Conservation (phyloP, 495 filamentous ascomycete genomes). For the Daldinia concentrica region DNA sequence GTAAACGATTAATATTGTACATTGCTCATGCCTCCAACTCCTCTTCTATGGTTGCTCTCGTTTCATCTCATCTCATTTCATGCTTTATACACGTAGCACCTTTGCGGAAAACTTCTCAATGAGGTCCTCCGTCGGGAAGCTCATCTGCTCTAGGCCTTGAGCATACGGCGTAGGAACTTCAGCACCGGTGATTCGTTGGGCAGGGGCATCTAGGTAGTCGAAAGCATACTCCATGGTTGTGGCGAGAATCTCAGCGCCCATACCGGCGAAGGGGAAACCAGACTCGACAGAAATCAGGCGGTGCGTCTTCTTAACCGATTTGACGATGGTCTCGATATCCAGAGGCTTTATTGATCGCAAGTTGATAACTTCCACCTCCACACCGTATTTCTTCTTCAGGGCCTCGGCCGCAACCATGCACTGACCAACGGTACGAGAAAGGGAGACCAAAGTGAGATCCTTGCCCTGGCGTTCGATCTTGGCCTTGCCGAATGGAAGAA, state of each 20-base stretch:
- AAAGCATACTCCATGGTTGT: constrained; percentile 97
- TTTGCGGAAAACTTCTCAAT: constrained; percentile 86
- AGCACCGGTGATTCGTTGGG: constrained; percentile 91
- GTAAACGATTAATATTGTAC: constrained; percentile 43
- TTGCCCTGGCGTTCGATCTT: constrained; percentile 97
- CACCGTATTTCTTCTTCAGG: constrained; percentile 94
- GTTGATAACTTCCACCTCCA: constrained; percentile 97
- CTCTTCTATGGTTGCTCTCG: constrained; percentile 3
- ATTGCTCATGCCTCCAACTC: constrained; percentile 39
- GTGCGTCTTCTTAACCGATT: constrained; percentile 98
- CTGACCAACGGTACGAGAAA: constrained; percentile 95
- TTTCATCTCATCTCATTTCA: not conserved
- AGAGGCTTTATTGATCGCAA: constrained; percentile 95
- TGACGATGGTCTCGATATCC: constrained; percentile 92
- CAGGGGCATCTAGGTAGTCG: constrained; percentile 94
- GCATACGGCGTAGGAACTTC: constrained; percentile 97
- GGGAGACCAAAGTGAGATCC: constrained; percentile 92
- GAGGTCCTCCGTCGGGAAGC: constrained; percentile 85
- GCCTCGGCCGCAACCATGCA: constrained; percentile 85
- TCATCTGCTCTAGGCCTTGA: constrained; percentile 84
- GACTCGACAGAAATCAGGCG: constrained; percentile 92
- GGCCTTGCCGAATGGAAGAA: constrained; percentile 95
- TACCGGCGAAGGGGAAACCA: constrained; percentile 94
- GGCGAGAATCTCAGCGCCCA: constrained; percentile 90
- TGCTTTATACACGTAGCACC: constrained; percentile 75